Conservation (phyloP, 768 basidiomycete genomes). For the Strobilomyces dryophilus region DNA sequence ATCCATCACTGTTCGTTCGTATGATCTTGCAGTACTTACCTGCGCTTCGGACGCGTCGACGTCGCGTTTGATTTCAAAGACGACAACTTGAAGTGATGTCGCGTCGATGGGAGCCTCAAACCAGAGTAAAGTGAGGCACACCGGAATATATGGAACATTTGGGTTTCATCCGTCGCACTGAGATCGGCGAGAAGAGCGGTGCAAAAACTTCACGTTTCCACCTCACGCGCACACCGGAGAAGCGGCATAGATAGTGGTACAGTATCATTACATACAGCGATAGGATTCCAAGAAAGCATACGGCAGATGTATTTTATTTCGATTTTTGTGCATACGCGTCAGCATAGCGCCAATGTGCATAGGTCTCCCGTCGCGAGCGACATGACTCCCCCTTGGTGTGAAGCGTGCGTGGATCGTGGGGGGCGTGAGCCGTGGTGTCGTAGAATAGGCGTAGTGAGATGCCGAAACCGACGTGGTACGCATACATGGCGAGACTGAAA, state of each 20-base stretch:
- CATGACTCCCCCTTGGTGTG: background rate
- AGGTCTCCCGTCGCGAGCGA: background rate
- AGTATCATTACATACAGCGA: background rate
- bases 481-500: background rate
- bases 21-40: too few species aligned
- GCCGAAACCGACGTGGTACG: background rate
- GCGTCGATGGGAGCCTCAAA: too few species aligned
- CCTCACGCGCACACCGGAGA: too few species aligned
- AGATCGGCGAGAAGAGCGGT: too few species aligned
- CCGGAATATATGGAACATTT: too few species aligned
- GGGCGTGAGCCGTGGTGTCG: background rate
- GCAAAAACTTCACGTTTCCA: too few species aligned
- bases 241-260: background rate
- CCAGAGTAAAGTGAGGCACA: too few species aligned
- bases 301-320: background rate
- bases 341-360: background rate
- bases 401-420: background rate
- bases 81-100: too few species aligned
- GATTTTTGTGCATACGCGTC: background rate
- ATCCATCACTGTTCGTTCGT: too few species aligned
- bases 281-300: background rate
- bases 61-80: too few species aligned
- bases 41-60: too few species aligned
- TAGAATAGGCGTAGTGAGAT: background rate
- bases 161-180: too few species aligned